phyloP scores from a whole-genome alignment of 2,329 filamentous ascomycete genomes.

The Epichloe aotearoae region DNA sequence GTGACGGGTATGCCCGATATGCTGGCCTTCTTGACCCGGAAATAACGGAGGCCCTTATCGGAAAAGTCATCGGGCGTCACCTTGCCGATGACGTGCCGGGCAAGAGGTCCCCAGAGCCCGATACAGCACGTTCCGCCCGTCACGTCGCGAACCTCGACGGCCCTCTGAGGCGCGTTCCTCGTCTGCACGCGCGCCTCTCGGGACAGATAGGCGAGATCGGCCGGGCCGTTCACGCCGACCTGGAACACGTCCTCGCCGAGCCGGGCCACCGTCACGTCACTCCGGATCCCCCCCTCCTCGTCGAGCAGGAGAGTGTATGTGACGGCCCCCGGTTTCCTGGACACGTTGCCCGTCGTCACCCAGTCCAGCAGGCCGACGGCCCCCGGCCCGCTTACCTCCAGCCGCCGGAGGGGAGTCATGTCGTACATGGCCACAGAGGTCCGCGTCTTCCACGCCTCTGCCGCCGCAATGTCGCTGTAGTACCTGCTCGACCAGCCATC shows the following conservation, averaged over 20 bases:
- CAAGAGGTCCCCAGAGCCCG: constrained; percentile 48
- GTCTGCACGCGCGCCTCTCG: constrained; percentile 37
- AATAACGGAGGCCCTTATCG: constrained; percentile 33
- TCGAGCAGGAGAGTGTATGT: constrained; percentile 46
- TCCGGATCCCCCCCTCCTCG: constrained; percentile 37
- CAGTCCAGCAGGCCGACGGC: constrained; percentile 40
- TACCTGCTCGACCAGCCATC: constrained; percentile 45
- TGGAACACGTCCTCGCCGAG: constrained; percentile 38
- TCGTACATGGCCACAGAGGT: constrained; percentile 50
- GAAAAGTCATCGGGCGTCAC: constrained; percentile 33
- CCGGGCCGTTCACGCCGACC: constrained; percentile 40
- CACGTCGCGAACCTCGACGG: constrained; percentile 42
- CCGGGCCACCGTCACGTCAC: constrained; percentile 43
- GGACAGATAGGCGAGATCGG: constrained; percentile 39
- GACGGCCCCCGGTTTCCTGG: constrained; percentile 32
- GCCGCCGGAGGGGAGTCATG: constrained; percentile 44
- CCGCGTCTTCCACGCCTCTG: constrained; percentile 51
- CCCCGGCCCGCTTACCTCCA: constrained; percentile 45
- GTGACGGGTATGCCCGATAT: constrained; percentile 44
- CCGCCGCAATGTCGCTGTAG: constrained; percentile 45
- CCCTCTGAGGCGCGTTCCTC: constrained; percentile 24
- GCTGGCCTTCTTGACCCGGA: constrained; percentile 32
- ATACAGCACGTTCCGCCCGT: constrained; percentile 47
- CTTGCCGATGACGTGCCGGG: constrained; percentile 34
- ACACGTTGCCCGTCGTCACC: constrained; percentile 36